Percentiles rank a stretch among this genome's conserved stretches.
phyloP scores from a whole-genome alignment of 352 stramenopile genomes.

The Pelagophyceae sp. region DNA sequence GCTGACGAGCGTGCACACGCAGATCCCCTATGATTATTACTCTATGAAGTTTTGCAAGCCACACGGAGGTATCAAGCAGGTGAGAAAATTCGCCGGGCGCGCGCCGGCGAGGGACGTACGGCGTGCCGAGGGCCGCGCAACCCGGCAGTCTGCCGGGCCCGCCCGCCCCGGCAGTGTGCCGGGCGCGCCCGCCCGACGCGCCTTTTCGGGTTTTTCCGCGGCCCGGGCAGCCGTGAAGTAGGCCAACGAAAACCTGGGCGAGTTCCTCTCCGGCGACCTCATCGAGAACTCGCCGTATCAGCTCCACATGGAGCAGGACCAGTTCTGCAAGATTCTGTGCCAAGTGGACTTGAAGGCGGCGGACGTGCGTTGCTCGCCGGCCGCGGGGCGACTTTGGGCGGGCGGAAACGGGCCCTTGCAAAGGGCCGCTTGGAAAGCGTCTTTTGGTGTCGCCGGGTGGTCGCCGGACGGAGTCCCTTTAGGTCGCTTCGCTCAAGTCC shows the following conservation, averaged over 20 bases:
- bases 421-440: neutral
- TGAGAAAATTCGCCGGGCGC: no score
- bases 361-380: no score
- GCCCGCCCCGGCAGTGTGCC: no score
- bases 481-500: constrained; percentile 46
- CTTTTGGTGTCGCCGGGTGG: neutral
- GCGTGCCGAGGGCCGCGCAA: no score
- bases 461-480: no score
- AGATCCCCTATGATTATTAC: constrained; percentile 95
- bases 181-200: constrained; percentile 55
- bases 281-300: constrained; percentile 97
- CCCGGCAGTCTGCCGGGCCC: no score
- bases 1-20: constrained; percentile 72
- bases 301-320: constrained; percentile 84
- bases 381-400: no score
- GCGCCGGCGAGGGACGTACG: no score
- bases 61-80: constrained; percentile 41
- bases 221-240: no score
- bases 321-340: constrained; percentile 71
- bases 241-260: constrained; percentile 78
- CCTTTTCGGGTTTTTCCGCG: constrained; percentile 4
- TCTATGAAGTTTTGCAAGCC: constrained; percentile 85
- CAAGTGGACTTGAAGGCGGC: constrained; percentile 35
- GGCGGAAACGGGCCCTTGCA: no score
- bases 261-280: constrained; percentile 94